Conservation (phyloP, 2,329 filamentous ascomycete species). For the Monosporascus sp. region DNA sequence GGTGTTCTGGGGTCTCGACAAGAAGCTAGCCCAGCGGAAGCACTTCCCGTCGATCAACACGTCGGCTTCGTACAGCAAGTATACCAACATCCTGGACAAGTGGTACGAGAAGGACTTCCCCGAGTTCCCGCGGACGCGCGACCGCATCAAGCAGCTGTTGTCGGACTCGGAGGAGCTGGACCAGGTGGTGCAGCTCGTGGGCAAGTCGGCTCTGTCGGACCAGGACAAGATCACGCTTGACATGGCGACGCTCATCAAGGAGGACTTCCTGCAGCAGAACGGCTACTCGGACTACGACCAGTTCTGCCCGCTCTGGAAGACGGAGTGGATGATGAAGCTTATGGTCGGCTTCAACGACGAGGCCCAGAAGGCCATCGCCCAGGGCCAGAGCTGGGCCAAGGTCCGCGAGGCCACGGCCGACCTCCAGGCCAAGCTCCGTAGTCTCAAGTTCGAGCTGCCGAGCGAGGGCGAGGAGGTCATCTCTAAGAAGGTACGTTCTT, state of each 20-base stretch:
- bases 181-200: constrained; percentile 96
- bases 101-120: constrained; percentile 92
- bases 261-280: constrained; percentile 98
- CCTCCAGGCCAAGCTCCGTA: constrained; percentile 76
- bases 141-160: constrained; percentile 89
- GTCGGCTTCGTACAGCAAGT: constrained; percentile 91
- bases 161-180: constrained; percentile 95
- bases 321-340: constrained; percentile 99
- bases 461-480: constrained; percentile 76
- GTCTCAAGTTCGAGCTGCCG: constrained; percentile 96
- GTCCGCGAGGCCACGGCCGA: constrained; percentile 86
- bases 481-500: constrained; percentile 67
- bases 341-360: constrained; percentile 99
- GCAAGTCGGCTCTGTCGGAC: constrained; percentile 93
- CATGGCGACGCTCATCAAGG: constrained; percentile 86
- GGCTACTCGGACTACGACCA: constrained; percentile 99
- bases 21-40: constrained; percentile 98
- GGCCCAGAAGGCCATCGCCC: constrained; percentile 87
- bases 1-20: constrained; percentile 99
- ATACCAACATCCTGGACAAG: constrained; percentile 80
- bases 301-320: constrained; percentile 99
- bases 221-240: constrained; percentile 98
- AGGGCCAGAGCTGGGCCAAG: constrained; percentile 89
- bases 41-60: constrained; percentile 99
- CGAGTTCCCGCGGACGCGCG: constrained; percentile 87